Evolutionary conservation across 2,329 filamentous ascomycete genomes (phyloP).

Genomic region (Diaporthe sp.): DNA sequence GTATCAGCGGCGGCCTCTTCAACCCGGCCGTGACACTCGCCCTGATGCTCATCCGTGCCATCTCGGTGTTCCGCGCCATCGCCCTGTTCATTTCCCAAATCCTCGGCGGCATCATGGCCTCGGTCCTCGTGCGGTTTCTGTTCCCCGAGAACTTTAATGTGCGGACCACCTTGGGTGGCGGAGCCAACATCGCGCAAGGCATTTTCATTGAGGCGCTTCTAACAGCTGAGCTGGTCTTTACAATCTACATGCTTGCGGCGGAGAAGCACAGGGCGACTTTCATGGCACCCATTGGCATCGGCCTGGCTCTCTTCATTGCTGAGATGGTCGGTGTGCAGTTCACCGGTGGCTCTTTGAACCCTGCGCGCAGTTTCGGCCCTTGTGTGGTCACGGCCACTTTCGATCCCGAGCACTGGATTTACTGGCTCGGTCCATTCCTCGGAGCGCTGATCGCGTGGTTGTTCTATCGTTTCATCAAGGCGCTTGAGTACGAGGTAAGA

Average conservation of each 20-base stretch:
- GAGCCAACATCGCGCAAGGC: conserved; percentile 64
- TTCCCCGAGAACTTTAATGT: conserved; percentile 63
- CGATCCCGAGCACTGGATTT: conserved; percentile 62
- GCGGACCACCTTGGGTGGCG: conserved; percentile 65
- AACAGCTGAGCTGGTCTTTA: conserved; percentile 71
- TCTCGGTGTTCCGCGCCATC: conserved; percentile 61
- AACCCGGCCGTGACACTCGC: conserved; percentile 62
- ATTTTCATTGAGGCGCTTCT: conserved; percentile 76
- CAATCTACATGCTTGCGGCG: conserved; percentile 76
- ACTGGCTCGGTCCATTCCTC: conserved; percentile 63
- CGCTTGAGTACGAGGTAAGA: conserved; percentile 57
- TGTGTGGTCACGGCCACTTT: conserved; percentile 54
- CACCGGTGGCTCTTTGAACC: conserved; percentile 61
- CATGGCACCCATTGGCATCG: conserved; percentile 78
- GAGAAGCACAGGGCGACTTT: conserved; percentile 81
- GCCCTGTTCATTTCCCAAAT: conserved; percentile 68
- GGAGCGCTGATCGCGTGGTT: conserved; percentile 60
- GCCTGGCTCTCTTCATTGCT: conserved; percentile 74
- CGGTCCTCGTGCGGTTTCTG: conserved; percentile 66
- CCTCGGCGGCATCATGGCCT: conserved; percentile 67
- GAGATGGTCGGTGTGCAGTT: conserved; percentile 57
- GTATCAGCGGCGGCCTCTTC: conserved; percentile 56
- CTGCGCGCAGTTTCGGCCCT: conserved; percentile 61
- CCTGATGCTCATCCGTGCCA: conserved; percentile 67
- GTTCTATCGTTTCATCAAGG: conserved; percentile 62